phyloP scores from a whole-genome alignment of 1,139 yeast genomes.

The Kurtzmaniella natalensis region DNA sequence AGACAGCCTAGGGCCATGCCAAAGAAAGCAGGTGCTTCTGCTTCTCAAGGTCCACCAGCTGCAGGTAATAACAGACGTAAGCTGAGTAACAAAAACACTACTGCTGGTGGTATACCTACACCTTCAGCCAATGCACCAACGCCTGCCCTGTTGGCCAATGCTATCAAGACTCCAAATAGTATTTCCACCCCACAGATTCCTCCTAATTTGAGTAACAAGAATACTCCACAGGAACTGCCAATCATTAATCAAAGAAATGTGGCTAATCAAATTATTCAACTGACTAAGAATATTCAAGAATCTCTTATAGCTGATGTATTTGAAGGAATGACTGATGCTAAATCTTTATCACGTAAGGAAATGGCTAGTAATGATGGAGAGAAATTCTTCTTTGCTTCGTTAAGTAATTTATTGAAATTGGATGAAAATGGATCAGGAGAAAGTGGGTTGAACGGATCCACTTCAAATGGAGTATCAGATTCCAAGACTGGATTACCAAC shows the following conservation, averaged over 20 bases:
- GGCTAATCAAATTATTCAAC: conserved; percentile 9
- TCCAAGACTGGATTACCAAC: conserved; percentile 24
- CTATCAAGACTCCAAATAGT: conserved; percentile 44
- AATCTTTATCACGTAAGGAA: conserved; percentile 41
- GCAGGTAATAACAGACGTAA: conserved; percentile 12
- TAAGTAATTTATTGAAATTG: conserved; percentile 47
- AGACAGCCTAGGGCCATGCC: conserved; percentile 10
- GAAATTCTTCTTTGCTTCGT: conserved; percentile 46
- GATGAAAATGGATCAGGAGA: conserved; percentile 25
- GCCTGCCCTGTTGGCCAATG: conserved; percentile 37
- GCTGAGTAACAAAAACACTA: conserved; percentile 3
- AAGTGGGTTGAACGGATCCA: neutral
- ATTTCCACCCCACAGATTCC: conserved; percentile 42
- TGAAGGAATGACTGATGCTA: conserved; percentile 25
- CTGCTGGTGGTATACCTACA: conserved; percentile 23
- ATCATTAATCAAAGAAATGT: conserved; percentile 15
- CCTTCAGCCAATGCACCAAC: conserved; percentile 39
- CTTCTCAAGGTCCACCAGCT: conserved; percentile 12
- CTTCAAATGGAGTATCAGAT: neutral
- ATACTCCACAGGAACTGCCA: conserved; percentile 43
- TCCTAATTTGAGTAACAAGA: conserved; percentile 33
- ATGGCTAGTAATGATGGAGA: conserved; percentile 45
- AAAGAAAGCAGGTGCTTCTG: conserved; percentile 11
- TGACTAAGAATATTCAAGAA: conserved; percentile 7
- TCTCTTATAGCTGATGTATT: conserved; percentile 18